These are phyloP conservation scores for Dactylellina drechsleri DNA, from an alignment of 2,329 filamentous ascomycete species.

Conservation along the genomic window DNA sequence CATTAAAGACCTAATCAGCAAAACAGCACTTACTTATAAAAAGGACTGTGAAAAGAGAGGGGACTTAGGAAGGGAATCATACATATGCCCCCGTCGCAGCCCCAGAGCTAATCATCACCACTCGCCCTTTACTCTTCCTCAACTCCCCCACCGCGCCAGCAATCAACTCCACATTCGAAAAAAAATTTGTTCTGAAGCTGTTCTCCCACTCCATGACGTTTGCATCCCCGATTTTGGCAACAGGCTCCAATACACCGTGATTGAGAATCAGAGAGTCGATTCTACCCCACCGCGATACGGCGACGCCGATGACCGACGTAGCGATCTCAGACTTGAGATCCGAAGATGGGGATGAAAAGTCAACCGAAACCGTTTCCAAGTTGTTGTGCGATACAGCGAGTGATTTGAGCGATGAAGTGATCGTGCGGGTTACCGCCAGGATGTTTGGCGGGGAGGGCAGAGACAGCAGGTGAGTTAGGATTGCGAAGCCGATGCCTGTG, in stretches of 20 bases:
- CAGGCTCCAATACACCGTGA: slow-evolving; percentile 82
- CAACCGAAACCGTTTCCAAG: slow-evolving; percentile 37
- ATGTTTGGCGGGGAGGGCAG: slow-evolving; percentile 67
- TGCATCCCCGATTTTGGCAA: slow-evolving; percentile 74
- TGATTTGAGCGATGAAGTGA: slow-evolving; percentile 66
- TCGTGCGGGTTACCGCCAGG: slow-evolving; percentile 68
- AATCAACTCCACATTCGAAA: slow-evolving; percentile 82
- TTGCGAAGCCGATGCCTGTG: slow-evolving; percentile 71
- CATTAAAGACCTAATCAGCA: background rate
- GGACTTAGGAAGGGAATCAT: slow-evolving; percentile 56
- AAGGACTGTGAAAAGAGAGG: background rate
- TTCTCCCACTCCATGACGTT: slow-evolving; percentile 76
- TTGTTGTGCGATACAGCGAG: slow-evolving; percentile 60
- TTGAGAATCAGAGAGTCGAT: slow-evolving; percentile 88
- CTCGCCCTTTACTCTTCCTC: slow-evolving; percentile 73
- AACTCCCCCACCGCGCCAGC: slow-evolving; percentile 76
- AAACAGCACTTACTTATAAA: background rate
- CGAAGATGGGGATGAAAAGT: slow-evolving; percentile 26
- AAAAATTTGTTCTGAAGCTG: slow-evolving; percentile 85
- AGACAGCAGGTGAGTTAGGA: slow-evolving; percentile 70
- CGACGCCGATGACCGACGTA: slow-evolving; percentile 61
- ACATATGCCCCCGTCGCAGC: slow-evolving; percentile 74
- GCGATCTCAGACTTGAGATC: slow-evolving; percentile 35
- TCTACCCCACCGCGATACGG: slow-evolving; percentile 70
- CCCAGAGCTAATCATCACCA: slow-evolving; percentile 83